Conservation (phyloP, 2,329 filamentous ascomycete species). For the Alternaria sp. region DNA sequence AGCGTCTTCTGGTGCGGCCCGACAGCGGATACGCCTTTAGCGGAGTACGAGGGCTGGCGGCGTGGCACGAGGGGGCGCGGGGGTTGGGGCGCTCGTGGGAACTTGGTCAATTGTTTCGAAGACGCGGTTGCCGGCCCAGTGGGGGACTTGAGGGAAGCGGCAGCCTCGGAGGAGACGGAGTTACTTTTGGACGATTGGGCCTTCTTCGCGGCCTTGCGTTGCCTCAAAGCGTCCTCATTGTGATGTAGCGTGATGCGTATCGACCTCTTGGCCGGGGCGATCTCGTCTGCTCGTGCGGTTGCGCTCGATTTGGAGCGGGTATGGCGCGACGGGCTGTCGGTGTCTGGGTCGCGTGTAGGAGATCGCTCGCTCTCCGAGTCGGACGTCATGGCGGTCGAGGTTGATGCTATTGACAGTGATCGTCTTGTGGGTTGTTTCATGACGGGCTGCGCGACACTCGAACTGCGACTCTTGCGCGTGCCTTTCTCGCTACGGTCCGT, state of each 20-base stretch:
- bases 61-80: slow-evolving; percentile 88
- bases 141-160: slow-evolving; percentile 87
- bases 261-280: slow-evolving; percentile 72
- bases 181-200: slow-evolving; percentile 47
- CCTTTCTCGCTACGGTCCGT: slow-evolving; percentile 36
- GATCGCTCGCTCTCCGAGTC: slow-evolving; percentile 68
- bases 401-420: slow-evolving; percentile 54
- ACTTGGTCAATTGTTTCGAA: slow-evolving; percentile 75
- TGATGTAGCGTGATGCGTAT: slow-evolving; percentile 91
- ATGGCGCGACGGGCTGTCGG: slow-evolving; percentile 57
- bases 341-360: slow-evolving; percentile 34
- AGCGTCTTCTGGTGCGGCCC: slow-evolving; percentile 78
- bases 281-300: slow-evolving; percentile 64
- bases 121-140: slow-evolving; percentile 72
- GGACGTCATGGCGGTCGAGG: slow-evolving; percentile 70
- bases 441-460: slow-evolving; percentile 28
- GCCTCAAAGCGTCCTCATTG: slow-evolving; percentile 75
- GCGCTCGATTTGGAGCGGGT: slow-evolving; percentile 66
- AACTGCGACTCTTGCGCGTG: slow-evolving; percentile 40
- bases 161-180: slow-evolving; percentile 50
- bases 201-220: slow-evolving; percentile 75
- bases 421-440: slow-evolving; percentile 42
- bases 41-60: slow-evolving; percentile 84
- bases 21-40: slow-evolving; percentile 40
- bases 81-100: slow-evolving; percentile 86